Evolutionary conservation across 495 filamentous ascomycete genomes (phyloP).

Genomic region (Penicillium mononematosum): DNA sequence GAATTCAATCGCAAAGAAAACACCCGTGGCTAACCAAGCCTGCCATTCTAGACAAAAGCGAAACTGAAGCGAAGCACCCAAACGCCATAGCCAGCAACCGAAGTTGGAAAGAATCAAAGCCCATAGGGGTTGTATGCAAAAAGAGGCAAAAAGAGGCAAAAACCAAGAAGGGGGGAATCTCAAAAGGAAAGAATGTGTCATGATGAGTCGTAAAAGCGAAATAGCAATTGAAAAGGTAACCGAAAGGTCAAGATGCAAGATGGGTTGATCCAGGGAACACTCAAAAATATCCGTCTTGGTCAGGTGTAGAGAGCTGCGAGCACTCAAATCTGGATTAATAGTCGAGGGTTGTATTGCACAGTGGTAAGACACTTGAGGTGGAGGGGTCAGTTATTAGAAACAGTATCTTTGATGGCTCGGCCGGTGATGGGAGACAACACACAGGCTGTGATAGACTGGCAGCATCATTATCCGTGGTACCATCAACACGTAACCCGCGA

Average conservation of each 20-base stretch:
- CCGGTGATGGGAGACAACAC: not conserved
- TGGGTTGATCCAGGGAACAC: not conserved
- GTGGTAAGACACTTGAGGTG: not conserved
- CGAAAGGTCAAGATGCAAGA: not conserved
- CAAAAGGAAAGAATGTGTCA: constrained; percentile 5
- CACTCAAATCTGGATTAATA: constrained; percentile 4
- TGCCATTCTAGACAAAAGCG: constrained; percentile 29
- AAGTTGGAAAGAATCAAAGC: constrained; percentile 8
- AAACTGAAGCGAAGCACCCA: constrained; percentile 8
- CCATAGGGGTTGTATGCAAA: constrained; percentile 9
- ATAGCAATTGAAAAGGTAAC: not conserved
- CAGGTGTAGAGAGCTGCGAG: not conserved
- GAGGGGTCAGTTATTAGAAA: not conserved
- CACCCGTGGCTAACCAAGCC: constrained; percentile 21
- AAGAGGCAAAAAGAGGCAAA: not conserved
- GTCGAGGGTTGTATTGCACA: not conserved
- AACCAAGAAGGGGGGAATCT: constrained; percentile 4
- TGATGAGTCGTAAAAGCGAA: constrained; percentile 3
- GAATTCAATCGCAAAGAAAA: constrained; percentile 13
- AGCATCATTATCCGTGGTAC: constrained; percentile 1
- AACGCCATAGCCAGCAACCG: constrained; percentile 17
- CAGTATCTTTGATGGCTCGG: not conserved
- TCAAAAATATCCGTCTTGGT: not conserved
- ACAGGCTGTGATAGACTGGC: not conserved
- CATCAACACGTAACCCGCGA: constrained; percentile 11